Percentiles rank a stretch among this genome's conserved stretches.
phyloP scores from a whole-genome alignment of 495 filamentous ascomycete species.

The Penicillium coprophilum region DNA sequence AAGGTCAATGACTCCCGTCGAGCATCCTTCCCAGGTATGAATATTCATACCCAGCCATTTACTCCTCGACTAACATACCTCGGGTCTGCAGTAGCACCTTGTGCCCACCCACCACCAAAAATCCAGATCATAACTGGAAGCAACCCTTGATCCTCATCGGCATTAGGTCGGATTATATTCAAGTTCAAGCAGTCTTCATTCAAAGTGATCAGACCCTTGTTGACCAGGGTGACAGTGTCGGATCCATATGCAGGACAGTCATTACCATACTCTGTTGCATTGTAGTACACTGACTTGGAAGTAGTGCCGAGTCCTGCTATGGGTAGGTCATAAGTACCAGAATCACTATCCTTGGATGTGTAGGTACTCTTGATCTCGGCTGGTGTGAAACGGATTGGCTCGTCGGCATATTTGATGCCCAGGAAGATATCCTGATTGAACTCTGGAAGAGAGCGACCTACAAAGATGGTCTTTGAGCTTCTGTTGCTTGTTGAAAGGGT shows the following conservation, averaged over 20 bases:
- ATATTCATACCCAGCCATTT: neutral
- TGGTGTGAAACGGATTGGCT: slow-evolving; percentile 34
- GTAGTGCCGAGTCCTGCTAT: neutral
- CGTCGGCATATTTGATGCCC: slow-evolving; percentile 37
- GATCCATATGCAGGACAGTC: slow-evolving; percentile 42
- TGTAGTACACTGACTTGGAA: slow-evolving; percentile 24
- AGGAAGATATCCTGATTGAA: slow-evolving; percentile 37
- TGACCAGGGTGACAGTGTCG: slow-evolving; percentile 28
- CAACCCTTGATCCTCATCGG: slow-evolving; percentile 33
- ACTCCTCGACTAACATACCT: slow-evolving; percentile 25
- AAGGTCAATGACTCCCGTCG: neutral
- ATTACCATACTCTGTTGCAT: slow-evolving; percentile 38
- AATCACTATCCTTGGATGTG: slow-evolving; percentile 25
- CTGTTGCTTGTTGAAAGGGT: slow-evolving; percentile 16
- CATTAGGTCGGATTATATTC: slow-evolving; percentile 57
- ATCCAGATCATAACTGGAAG: slow-evolving; percentile 68
- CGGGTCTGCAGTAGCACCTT: slow-evolving; percentile 39
- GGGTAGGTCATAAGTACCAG: slow-evolving; percentile 15
- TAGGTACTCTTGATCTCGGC: slow-evolving; percentile 29
- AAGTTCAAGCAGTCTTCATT: slow-evolving; percentile 66
- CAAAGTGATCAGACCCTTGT: slow-evolving; percentile 25
- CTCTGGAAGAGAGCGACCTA: slow-evolving; percentile 32
- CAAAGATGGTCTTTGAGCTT: slow-evolving; percentile 22
- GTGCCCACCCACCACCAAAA: slow-evolving; percentile 58
- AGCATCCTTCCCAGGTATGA: neutral